Evolutionary conservation across 2,329 filamentous ascomycete genomes (phyloP), one percentile per base, ranked within the genome.

Genomic region (Pseudogymnoascus sp.): DNA sequence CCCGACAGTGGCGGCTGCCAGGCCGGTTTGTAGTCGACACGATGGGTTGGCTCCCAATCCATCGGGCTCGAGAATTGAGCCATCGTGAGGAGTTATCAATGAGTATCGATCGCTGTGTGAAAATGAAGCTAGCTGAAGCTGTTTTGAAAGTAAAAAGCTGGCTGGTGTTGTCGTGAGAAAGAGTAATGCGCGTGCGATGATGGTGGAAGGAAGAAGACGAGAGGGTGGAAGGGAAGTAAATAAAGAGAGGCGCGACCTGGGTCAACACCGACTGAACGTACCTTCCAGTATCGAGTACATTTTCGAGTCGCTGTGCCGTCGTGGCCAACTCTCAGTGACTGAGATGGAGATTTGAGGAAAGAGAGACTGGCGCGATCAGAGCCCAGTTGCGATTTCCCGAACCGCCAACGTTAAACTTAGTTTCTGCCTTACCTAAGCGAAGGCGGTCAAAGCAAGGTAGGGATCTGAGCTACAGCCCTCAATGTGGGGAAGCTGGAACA

Each of bases 351-450:
- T 55, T 33, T 17, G 15, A 33, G 29, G 29, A 55, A 55, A 55
- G 48, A 55, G 48, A 33, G 48, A 55, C 48, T 55, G 48, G 29
- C 48, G 48, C 48, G 29, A 55, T 55, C 29, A 33, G 48, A 55
- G 48, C 48, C 48, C 29, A 33, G 15, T 55, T 55, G 48, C 48
- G 48, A 55, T 55, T 55, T 55, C 48, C 48, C 48, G 15, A 33
- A 33, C 48, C 27, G 15, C 27, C 27, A 15, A n/a, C 13, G 29
- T 55, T 55, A 55, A 55, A 55, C 48, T 35, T 55, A 55, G 48
- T 55, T 55, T 55, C 48, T 55, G 48, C 48, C 48, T 55, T 55
- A 55, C 48, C 48, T 55, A 55, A 55, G 48, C 48, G 48, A 55
- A 55, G 48, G 48, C 48, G 48, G 48, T 55, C 48, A 55, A 35